Evolutionary conservation across 106 monocot genomes (phyloP).

Genomic region (Acorus calamus): DNA sequence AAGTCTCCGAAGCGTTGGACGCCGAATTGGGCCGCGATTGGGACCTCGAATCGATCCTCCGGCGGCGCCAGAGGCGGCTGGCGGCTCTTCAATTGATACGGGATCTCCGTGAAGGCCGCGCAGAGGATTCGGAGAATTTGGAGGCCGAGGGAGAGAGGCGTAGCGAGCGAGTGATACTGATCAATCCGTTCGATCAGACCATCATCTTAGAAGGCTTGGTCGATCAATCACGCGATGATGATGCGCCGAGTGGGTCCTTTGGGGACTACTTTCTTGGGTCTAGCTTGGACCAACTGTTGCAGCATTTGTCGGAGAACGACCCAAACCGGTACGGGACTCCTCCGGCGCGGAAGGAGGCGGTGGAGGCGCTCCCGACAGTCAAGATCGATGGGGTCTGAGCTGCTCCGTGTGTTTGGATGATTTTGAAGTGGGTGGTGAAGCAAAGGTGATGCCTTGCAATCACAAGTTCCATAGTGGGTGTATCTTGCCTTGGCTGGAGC

Average conservation of each 20-base stretch:
- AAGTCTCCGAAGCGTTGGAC: slow-evolving; percentile 10
- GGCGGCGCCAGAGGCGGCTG: slow-evolving; percentile 24
- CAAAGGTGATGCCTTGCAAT: slow-evolving; percentile 68
- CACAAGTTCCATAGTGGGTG: slow-evolving; percentile 66
- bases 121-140: slow-evolving; percentile 7
- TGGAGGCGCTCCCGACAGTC: slow-evolving; percentile 57
- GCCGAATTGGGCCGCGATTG: slow-evolving; percentile 21
- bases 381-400: slow-evolving; percentile 31
- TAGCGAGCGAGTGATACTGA: slow-evolving; percentile 29
- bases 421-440: slow-evolving; percentile 37
- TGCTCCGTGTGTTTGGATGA: slow-evolving; percentile 83
- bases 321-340: slow-evolving; percentile 61
- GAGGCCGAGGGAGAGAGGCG: slow-evolving; percentile 23
- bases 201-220: slow-evolving; percentile 25
- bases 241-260: slow-evolving; percentile 13
- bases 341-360: slow-evolving; percentile 55
- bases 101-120: slow-evolving; percentile 11
- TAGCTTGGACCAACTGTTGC: slow-evolving; percentile 49
- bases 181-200: slow-evolving; percentile 45
- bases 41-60: slow-evolving; percentile 16
- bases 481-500: slow-evolving; percentile 73
- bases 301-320: slow-evolving; percentile 71
- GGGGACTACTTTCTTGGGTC: slow-evolving; percentile 61
- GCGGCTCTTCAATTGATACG: slow-evolving; percentile 38
- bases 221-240: slow-evolving; percentile 2